Evolutionary conservation across 2,329 filamentous ascomycete genomes (phyloP).

Genomic region (Fusarium torulosum): DNA sequence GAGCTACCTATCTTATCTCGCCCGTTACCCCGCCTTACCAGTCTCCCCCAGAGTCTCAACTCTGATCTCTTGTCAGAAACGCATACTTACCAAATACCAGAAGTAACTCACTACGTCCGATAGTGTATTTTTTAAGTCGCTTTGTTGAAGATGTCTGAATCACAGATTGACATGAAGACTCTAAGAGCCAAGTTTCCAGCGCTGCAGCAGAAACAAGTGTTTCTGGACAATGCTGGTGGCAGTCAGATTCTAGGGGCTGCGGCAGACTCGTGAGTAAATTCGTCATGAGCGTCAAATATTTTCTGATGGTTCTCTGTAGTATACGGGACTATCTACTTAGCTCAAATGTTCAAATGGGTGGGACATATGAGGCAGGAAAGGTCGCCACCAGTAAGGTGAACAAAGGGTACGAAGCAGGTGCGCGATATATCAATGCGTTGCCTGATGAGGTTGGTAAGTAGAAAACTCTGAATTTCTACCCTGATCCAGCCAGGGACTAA

Average conservation of each 20-base stretch:
- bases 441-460: conserved; percentile 72
- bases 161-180: neutral
- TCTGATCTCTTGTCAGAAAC: neutral
- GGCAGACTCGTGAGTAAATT: conserved; percentile 14
- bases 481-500: neutral
- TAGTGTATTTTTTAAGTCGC: too few relatives aligned
- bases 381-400: conserved; percentile 62
- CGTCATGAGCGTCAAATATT: conserved; percentile 50
- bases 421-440: conserved; percentile 77
- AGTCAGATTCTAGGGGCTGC: conserved; percentile 77
- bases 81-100: neutral
- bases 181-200: conserved; percentile 73
- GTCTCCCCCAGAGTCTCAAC: neutral
- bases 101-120: too few relatives aligned
- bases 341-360: conserved; percentile 82
- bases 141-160: conserved; percentile 31
- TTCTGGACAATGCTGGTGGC: conserved; percentile 83
- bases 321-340: conserved; percentile 74
- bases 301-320: conserved; percentile 56
- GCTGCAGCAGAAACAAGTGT: conserved; percentile 74
- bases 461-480: fast-evolving
- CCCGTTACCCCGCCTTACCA: conserved; percentile 16
- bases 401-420: conserved; percentile 72
- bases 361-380: conserved; percentile 72
- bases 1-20: too few relatives aligned